Percentiles rank a stretch among this genome's conserved stretches.
phyloP scores from a whole-genome alignment of 1,139 yeast genomes.

The Candida tunisiensis region DNA sequence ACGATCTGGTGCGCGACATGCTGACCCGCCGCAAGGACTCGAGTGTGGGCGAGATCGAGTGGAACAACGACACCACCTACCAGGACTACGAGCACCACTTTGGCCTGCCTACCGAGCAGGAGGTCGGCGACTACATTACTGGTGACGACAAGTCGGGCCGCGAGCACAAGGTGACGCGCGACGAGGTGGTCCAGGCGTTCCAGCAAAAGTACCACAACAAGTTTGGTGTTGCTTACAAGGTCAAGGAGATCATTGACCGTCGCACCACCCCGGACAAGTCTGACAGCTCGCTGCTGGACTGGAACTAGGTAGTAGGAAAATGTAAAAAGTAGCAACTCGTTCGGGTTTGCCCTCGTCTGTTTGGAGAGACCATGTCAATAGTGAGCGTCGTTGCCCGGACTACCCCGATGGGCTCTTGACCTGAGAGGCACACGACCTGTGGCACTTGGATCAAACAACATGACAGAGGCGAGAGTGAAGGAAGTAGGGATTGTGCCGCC shows the following conservation, averaged over 20 bases:
- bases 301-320: conserved; percentile 31
- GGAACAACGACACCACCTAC: conserved; percentile 34
- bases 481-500: conserved; percentile 4
- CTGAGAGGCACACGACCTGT: too few relatives aligned
- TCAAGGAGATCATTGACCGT: conserved; percentile 35
- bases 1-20: conserved; percentile 11
- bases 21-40: conserved; percentile 12
- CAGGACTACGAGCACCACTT: conserved; percentile 53
- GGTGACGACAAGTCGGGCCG: conserved; percentile 48
- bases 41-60: conserved; percentile 17
- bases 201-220: conserved; percentile 32
- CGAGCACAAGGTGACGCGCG: conserved; percentile 47
- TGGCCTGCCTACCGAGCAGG: conserved; percentile 63
- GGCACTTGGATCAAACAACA: neutral
- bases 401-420: too few relatives aligned
- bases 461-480: neutral
- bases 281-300: conserved; percentile 42
- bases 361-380: too few relatives aligned
- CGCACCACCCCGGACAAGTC: conserved; percentile 44
- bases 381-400: too few relatives aligned
- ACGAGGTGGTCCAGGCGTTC: conserved; percentile 50
- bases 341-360: too few relatives aligned
- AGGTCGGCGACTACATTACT: conserved; percentile 39
- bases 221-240: conserved; percentile 45
- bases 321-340: too few relatives aligned